These are phyloP conservation scores for Saturnispora silvae DNA, from an alignment of 805 yeast species.

Conservation along the genomic window DNA sequence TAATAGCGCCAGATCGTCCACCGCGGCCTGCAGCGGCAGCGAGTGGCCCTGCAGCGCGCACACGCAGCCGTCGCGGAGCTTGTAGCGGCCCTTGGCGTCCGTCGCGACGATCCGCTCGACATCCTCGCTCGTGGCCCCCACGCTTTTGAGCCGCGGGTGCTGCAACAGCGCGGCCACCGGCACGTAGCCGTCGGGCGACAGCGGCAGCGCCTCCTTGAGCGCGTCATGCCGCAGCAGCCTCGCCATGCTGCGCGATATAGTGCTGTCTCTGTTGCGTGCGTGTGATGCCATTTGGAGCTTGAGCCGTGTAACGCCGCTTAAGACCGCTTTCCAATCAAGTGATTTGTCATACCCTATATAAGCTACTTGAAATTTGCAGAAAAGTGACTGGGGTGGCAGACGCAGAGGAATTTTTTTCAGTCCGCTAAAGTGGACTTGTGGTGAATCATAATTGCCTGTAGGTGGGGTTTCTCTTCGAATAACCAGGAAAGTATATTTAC, in stretches of 20 bases:
- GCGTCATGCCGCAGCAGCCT: conserved; percentile 86
- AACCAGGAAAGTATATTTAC: too few relatives aligned
- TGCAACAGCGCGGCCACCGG: conserved; percentile 39
- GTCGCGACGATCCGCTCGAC: conserved; percentile 47
- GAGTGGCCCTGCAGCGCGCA: conserved; percentile 96
- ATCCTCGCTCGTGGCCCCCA: conserved; percentile 45
- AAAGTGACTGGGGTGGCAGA: too few relatives aligned
- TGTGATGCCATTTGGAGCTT: not conserved
- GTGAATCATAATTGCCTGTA: not conserved
- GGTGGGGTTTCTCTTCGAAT: too few relatives aligned
- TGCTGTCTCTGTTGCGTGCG: conserved; percentile 8
- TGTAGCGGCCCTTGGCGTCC: conserved; percentile 67
- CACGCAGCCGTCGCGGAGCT: conserved; percentile 31
- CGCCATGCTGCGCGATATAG: conserved; percentile 64
- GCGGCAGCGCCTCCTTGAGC: conserved; percentile 46
- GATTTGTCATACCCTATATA: too few relatives aligned
- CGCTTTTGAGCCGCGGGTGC: conserved; percentile 49
- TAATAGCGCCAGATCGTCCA: conserved; percentile 12
- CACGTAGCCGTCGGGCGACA: conserved; percentile 62
- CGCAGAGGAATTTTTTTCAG: not conserved
- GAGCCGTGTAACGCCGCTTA: not conserved
- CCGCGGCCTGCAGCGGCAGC: conserved; percentile 22
- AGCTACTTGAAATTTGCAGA: too few relatives aligned
- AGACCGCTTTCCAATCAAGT: too few relatives aligned
- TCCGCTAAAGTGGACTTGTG: not conserved